Conservation (phyloP, 495 filamentous ascomycete species). For the Oleoguttula mirabilis region DNA sequence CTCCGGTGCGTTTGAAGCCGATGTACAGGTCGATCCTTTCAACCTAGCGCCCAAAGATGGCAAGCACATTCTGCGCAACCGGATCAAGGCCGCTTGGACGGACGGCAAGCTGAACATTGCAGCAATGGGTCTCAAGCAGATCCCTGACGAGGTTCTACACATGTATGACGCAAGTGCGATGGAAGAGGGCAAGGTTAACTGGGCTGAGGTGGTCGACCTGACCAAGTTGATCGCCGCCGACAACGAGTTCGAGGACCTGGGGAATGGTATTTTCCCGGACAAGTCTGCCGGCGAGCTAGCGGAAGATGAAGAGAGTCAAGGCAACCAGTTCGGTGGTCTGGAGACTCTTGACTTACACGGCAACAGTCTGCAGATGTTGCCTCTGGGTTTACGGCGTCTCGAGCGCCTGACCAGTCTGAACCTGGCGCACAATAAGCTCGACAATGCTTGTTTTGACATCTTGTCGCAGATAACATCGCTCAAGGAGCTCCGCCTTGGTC, state of each 20-base stretch:
- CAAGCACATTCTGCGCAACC: slow-evolving; percentile 55
- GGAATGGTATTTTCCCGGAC: slow-evolving; percentile 67
- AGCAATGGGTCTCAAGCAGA: slow-evolving; percentile 64
- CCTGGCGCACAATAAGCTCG: slow-evolving; percentile 70
- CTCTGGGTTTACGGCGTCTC: slow-evolving; percentile 62
- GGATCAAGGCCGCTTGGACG: slow-evolving; percentile 60
- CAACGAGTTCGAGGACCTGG: slow-evolving; percentile 70
- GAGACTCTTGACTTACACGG: slow-evolving; percentile 77
- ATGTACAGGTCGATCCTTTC: slow-evolving; percentile 29
- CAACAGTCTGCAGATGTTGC: slow-evolving; percentile 60
- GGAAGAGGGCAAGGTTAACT: slow-evolving; percentile 46
- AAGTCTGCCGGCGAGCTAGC: slow-evolving; percentile 38
- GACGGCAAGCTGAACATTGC: slow-evolving; percentile 85
- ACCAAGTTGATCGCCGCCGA: slow-evolving; percentile 78
- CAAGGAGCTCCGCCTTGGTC: slow-evolving; percentile 67
- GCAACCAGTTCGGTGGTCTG: slow-evolving; percentile 70
- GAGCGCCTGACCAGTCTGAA: slow-evolving; percentile 67
- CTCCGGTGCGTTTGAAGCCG: slow-evolving; percentile 30
- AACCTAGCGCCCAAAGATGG: slow-evolving; percentile 25
- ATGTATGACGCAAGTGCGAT: slow-evolving; percentile 62
- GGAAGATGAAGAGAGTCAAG: slow-evolving; percentile 50
- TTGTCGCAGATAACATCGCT: slow-evolving; percentile 58
- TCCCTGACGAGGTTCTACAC: slow-evolving; percentile 71
- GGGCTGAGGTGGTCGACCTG: slow-evolving; percentile 93
- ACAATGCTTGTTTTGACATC: slow-evolving; percentile 54